Conservation (phyloP, 2,329 filamentous ascomycete species). For the Parafenestella ontariensis region DNA sequence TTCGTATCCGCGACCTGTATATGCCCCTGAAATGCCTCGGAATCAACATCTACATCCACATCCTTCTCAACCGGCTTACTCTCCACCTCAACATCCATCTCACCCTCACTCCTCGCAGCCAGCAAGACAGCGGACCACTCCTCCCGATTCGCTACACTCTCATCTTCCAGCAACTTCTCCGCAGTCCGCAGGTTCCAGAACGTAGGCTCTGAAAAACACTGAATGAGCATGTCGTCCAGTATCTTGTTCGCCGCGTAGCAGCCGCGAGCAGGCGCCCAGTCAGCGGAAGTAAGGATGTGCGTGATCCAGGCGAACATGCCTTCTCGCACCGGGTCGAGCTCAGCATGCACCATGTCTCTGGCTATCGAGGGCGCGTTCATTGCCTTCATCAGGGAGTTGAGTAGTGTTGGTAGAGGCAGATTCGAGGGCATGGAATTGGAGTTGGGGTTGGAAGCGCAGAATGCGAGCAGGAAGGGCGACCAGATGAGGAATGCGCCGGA, state of each 20-base stretch:
- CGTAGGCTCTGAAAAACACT: conserved; percentile 48
- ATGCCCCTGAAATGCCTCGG: too few relatives aligned
- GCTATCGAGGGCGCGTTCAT: conserved; percentile 32
- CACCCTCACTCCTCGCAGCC: conserved; percentile 29
- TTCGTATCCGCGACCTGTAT: too few relatives aligned
- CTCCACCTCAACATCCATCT: conserved; percentile 14
- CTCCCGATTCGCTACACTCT: conserved; percentile 14
- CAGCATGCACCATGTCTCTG: conserved; percentile 2
- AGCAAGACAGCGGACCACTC: conserved; percentile 39
- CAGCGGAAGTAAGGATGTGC: conserved; percentile 53
- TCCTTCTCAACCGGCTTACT: neutral
- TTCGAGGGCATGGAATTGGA: conserved; percentile 30
- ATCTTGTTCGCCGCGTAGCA: neutral
- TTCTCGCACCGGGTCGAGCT: conserved; percentile 48
- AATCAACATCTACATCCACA: neutral
- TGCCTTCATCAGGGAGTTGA: conserved; percentile 49
- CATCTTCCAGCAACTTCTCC: conserved; percentile 36
- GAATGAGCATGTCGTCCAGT: conserved; percentile 15
- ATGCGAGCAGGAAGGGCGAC: conserved; percentile 47
- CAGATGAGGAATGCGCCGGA: conserved; percentile 56
- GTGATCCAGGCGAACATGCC: conserved; percentile 58
- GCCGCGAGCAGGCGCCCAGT: conserved; percentile 43
- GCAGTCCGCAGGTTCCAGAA: conserved; percentile 50
- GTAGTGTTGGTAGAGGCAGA: conserved; percentile 44
- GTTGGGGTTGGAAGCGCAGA: conserved; percentile 44